Evolutionary conservation across 805 yeast species (phyloP).

Genomic region (Nakazawaea populi): DNA sequence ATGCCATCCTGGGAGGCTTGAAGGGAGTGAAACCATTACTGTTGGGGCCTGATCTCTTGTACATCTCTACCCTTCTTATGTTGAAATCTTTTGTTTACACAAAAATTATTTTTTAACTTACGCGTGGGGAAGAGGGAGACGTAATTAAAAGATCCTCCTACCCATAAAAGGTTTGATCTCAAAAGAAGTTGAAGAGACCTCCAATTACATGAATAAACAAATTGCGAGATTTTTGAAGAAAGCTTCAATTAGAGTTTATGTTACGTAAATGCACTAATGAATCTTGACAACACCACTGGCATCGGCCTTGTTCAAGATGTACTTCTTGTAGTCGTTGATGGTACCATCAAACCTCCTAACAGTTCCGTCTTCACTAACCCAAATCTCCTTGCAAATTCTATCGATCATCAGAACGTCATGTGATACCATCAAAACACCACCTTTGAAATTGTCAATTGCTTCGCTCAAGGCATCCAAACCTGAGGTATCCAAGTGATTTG

Average conservation of each 20-base stretch:
- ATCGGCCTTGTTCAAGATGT: slow-evolving; percentile 73
- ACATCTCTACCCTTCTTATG: slow-evolving; percentile 1
- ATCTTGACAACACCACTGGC: slow-evolving; percentile 85
- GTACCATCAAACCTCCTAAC: slow-evolving; percentile 77
- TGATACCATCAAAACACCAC: slow-evolving; percentile 96
- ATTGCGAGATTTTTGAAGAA: too few species aligned
- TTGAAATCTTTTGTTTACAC: not conserved
- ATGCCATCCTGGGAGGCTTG: slow-evolving; percentile 3
- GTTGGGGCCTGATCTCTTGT: not conserved
- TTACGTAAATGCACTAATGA: slow-evolving; percentile 42
- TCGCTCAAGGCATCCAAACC: slow-evolving; percentile 95
- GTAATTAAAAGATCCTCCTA: too few species aligned
- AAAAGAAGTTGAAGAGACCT: too few species aligned
- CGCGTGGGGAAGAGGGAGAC: too few species aligned
- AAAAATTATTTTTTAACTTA: too few species aligned
- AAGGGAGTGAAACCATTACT: slow-evolving; percentile 5
- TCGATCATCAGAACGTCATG: slow-evolving; percentile 93
- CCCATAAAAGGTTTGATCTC: too few species aligned
- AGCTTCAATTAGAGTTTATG: too few species aligned
- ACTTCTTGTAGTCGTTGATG: slow-evolving; percentile 85
- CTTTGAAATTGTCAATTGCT: slow-evolving; percentile 81
- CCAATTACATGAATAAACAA: not conserved
- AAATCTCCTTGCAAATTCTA: slow-evolving; percentile 85
- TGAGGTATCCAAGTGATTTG: slow-evolving; percentile 96
- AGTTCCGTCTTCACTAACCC: slow-evolving; percentile 88